Percentiles rank a stretch among this genome's conserved stretches.
Evolutionary conservation across 1,284 basidiomycete genomes (phyloP).

Genomic region (Microbotryomycetes sp.): DNA sequence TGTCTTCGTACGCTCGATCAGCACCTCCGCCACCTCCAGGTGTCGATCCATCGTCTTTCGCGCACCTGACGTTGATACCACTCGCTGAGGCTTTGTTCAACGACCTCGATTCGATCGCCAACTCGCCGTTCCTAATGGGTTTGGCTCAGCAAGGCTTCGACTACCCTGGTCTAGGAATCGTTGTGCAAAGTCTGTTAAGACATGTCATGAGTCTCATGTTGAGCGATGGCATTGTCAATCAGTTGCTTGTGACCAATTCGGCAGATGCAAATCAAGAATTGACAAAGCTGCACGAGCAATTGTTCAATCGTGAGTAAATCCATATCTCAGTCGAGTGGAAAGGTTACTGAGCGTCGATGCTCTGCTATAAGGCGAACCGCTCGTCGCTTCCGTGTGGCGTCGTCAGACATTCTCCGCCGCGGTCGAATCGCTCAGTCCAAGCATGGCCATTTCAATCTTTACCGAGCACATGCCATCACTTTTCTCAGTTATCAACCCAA

Average conservation of each 20-base stretch:
- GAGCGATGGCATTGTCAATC: slow-evolving; percentile 70
- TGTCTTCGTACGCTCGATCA: slow-evolving; percentile 47
- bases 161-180: slow-evolving; percentile 46
- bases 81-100: slow-evolving; percentile 30
- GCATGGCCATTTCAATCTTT: slow-evolving; percentile 59
- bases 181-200: slow-evolving; percentile 64
- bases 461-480: slow-evolving; percentile 60
- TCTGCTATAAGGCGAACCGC: slow-evolving; percentile 71
- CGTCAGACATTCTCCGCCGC: slow-evolving; percentile 75
- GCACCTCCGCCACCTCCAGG: slow-evolving; percentile 42
- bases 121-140: slow-evolving; percentile 25
- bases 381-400: slow-evolving; percentile 73
- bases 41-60: slow-evolving; percentile 6
- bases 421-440: slow-evolving; percentile 61
- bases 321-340: neutral
- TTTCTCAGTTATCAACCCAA: slow-evolving; percentile 47
- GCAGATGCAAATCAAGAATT: slow-evolving; percentile 70
- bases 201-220: slow-evolving; percentile 69
- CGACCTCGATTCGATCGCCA: slow-evolving; percentile 24
- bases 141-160: slow-evolving; percentile 26
- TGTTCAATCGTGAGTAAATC: slow-evolving; percentile 60
- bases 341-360: neutral
- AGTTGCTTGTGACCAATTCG: slow-evolving; percentile 66
- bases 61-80: slow-evolving; percentile 28
- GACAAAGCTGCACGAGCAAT: slow-evolving; percentile 71